Evolutionary conservation across 192 early-diverging fungal species (phyloP).

Genomic region (Podila epigama): DNA sequence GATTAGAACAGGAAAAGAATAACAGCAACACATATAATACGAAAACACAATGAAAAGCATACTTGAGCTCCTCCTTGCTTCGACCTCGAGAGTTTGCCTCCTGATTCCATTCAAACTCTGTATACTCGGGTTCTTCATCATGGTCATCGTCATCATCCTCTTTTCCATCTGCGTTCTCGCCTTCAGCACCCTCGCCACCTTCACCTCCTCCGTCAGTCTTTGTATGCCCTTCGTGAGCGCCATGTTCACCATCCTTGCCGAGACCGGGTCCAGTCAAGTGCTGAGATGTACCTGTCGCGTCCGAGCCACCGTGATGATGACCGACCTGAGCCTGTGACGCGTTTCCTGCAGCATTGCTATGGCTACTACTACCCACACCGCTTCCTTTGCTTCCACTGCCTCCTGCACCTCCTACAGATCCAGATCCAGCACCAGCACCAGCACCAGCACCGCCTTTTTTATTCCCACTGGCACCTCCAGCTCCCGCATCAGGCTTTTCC

Average conservation of each 20-base stretch:
- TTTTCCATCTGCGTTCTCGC: conserved; percentile 37
- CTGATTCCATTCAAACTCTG: conserved; percentile 57
- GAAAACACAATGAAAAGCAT: conserved; percentile 5
- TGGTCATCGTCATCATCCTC: conserved; percentile 62
- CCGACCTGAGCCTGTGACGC: background rate
- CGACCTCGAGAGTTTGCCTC: conserved; percentile 53
- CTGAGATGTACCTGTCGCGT: background rate
- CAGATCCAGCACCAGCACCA: background rate
- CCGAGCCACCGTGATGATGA: background rate
- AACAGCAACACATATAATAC: no score
- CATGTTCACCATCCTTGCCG: background rate
- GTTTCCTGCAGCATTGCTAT: background rate
- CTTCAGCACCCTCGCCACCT: conserved; percentile 1
- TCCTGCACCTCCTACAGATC: no score
- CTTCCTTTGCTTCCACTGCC: no score
- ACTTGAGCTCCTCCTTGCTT: conserved; percentile 66
- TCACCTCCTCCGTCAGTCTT: conserved; percentile 10
- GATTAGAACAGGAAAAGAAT: background rate
- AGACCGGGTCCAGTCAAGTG: no score
- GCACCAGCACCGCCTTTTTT: conserved; percentile 9
- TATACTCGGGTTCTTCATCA: conserved; percentile 57
- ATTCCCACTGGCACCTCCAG: no score
- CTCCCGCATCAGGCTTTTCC: conserved; percentile 8
- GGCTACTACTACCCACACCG: background rate
- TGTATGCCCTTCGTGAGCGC: background rate